These are phyloP conservation scores for Epichloe festucae DNA, from an alignment of 2,329 filamentous ascomycete species.

Conservation along the genomic window DNA sequence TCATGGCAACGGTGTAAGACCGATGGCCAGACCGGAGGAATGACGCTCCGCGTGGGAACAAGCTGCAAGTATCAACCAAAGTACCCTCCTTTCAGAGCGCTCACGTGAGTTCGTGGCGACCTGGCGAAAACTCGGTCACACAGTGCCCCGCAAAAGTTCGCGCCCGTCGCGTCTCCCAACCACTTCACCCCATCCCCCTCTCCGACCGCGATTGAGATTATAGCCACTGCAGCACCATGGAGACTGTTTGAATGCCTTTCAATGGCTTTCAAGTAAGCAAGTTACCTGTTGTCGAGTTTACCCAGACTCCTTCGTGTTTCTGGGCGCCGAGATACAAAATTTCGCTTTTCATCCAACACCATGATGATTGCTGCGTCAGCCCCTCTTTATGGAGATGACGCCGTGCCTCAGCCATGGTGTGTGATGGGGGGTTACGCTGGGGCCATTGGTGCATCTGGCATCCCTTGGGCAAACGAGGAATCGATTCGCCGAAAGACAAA, in stretches of 20 bases:
- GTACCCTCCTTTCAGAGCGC: slow-evolving; percentile 4
- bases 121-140: slow-evolving; percentile 22
- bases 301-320: slow-evolving; percentile 8
- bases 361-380: slow-evolving; percentile 9
- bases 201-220: slow-evolving; percentile 11
- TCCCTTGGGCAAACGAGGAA: slow-evolving; percentile 2
- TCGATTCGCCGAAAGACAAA: not conserved
- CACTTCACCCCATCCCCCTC: slow-evolving; percentile 27
- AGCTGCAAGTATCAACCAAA: not conserved
- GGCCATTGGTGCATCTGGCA: not conserved
- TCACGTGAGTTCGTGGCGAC: slow-evolving; percentile 33
- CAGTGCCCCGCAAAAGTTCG: slow-evolving; percentile 24
- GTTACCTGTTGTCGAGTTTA: slow-evolving; percentile 10
- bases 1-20: too few relatives aligned
- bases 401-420: slow-evolving; percentile 8
- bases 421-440: slow-evolving; percentile 2
- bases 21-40: not conserved
- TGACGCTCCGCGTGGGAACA: not conserved
- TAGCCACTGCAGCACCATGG: slow-evolving; percentile 16
- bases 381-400: slow-evolving; percentile 12
- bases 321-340: slow-evolving; percentile 11
- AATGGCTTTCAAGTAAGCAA: slow-evolving; percentile 5
- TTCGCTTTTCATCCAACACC: slow-evolving; percentile 2
- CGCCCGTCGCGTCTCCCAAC: slow-evolving; percentile 31
- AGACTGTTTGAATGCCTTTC: slow-evolving; percentile 4